A percentile compares a stretch with the other conserved stretches of the same genome.
These are phyloP conservation scores for Epithele typhae DNA, from an alignment of 768 basidiomycete species.

Conservation along the genomic window DNA sequence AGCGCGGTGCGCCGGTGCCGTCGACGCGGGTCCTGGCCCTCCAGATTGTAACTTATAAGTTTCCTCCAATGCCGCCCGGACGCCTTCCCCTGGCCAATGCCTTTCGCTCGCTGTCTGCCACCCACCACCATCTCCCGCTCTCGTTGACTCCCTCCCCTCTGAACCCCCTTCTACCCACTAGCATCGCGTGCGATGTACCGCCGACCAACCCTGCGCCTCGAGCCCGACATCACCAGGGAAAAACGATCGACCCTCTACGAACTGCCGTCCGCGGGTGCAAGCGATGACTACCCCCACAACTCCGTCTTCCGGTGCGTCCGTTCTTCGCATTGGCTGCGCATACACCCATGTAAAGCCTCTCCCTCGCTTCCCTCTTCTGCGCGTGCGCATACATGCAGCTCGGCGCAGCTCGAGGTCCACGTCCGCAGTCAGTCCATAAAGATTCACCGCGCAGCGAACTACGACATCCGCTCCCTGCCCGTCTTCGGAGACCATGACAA, in stretches of 20 bases:
- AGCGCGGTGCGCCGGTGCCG: constrained; percentile 6
- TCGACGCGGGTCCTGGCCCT: constrained; percentile 9
- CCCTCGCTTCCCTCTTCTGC: no score
- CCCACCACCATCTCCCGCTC: constrained; percentile 7
- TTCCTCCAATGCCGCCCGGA: constrained; percentile 2
- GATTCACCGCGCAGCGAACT: constrained; percentile 29
- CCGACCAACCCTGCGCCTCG: constrained; percentile 11
- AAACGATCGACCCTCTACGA: constrained; percentile 2
- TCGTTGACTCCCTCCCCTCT: constrained; percentile 1
- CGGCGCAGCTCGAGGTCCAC: constrained; percentile 50
- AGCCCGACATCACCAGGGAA: constrained; percentile 5
- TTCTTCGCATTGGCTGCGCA: no score
- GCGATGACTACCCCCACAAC: constrained; percentile 18
- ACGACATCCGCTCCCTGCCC: constrained; percentile 30
- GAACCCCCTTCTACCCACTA: constrained; percentile 1
- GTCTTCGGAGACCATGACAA: constrained; percentile 61
- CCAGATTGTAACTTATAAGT: constrained; percentile 10
- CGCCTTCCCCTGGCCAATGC: constrained; percentile 11
- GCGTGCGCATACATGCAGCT: constrained; percentile 11
- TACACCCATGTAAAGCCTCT: no score
- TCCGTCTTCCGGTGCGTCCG: constrained; percentile 24
- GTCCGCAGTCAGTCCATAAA: constrained; percentile 61
- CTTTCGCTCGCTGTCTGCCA: constrained; percentile 5
- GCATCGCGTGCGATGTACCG: constrained; percentile 7
- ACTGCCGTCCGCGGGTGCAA: constrained; percentile 1